Percentiles rank a stretch among this genome's conserved stretches.
Evolutionary conservation across 129 eudicot genomes (phyloP).

Genomic region (Artemisia tridentata): DNA sequence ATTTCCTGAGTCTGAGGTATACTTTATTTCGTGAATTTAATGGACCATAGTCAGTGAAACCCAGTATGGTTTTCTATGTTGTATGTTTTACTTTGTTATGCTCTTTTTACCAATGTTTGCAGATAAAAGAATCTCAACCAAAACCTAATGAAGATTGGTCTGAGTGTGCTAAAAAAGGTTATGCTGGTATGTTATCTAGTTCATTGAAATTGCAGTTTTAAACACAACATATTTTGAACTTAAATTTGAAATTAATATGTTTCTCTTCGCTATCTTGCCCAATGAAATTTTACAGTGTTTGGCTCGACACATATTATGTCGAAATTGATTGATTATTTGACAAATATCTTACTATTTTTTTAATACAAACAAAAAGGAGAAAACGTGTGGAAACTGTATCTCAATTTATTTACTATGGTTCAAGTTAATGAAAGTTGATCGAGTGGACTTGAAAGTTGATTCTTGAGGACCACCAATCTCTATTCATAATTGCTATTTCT

Average conservation of each 20-base stretch:
- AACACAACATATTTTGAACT: background rate
- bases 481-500: background rate
- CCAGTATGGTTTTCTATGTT: background rate
- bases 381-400: background rate
- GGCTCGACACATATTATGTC: background rate
- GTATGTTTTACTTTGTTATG: background rate
- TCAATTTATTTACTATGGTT: background rate
- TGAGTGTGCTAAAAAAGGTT: slow-evolving; percentile 77
- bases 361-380: background rate
- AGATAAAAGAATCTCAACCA: slow-evolving; percentile 51
- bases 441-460: background rate
- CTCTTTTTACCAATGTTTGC: slow-evolving; percentile 8
- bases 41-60: background rate
- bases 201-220: background rate
- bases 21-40: background rate
- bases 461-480: background rate
- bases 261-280: background rate
- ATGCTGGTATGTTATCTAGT: slow-evolving; percentile 52
- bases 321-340: background rate
- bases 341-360: background rate
- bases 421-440: no score
- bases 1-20: slow-evolving; percentile 70
- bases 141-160: slow-evolving; percentile 69
- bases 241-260: background rate
- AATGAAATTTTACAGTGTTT: background rate